These are phyloP conservation scores for Apophysomyces elegans DNA, from an alignment of 371 early-diverging fungal genomes.

Conservation along the genomic window DNA sequence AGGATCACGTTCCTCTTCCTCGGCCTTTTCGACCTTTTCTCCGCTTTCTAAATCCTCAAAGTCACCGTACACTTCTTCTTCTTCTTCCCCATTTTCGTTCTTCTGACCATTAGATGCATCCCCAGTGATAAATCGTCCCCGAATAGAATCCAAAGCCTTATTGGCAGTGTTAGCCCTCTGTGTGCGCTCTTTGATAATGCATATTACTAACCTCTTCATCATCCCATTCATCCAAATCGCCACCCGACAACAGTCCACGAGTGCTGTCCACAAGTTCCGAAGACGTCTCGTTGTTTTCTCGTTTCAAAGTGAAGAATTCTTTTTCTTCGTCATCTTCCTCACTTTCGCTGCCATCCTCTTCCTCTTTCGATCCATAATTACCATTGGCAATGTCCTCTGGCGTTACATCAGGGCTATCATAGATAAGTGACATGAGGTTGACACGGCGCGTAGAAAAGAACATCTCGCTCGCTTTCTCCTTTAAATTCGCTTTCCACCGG, in stretches of 20 bases:
- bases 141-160: constrained; percentile 69
- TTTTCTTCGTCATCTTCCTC: constrained; percentile 56
- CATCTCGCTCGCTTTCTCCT: constrained; percentile 68
- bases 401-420: constrained; percentile 59
- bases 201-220: constrained; percentile 63
- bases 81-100: constrained; percentile 33
- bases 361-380: constrained; percentile 38
- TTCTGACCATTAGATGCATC: constrained; percentile 46
- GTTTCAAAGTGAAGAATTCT: constrained; percentile 70
- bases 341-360: constrained; percentile 38
- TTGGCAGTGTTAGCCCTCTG: neutral
- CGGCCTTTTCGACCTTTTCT: constrained; percentile 42
- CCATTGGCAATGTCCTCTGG: constrained; percentile 62
- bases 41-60: constrained; percentile 90
- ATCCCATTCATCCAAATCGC: constrained; percentile 71
- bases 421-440: constrained; percentile 89
- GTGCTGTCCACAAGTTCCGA: constrained; percentile 69
- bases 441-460: constrained; percentile 65
- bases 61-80: constrained; percentile 78
- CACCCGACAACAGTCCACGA: constrained; percentile 58
- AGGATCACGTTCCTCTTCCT: constrained; percentile 37
- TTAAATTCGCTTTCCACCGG: constrained; percentile 77
- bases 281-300: constrained; percentile 30
- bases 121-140: constrained; percentile 86
- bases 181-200: neutral